These are phyloP conservation scores for Sherardia arvensis DNA, from an alignment of 257 asterid species.

Conservation along the genomic window DNA sequence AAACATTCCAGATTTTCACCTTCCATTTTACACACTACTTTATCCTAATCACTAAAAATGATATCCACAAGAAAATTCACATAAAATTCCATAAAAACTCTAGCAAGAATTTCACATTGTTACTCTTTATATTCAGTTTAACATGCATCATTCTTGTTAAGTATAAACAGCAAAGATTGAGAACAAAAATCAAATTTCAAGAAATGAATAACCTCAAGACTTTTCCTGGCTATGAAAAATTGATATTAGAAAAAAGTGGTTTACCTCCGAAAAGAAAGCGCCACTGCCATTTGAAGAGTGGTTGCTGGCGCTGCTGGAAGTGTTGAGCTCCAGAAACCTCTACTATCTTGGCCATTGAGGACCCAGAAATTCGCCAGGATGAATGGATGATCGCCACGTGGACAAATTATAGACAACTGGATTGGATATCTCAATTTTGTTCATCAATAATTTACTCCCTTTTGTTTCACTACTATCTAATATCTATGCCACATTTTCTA, in stretches of 20 bases:
- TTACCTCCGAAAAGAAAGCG: conserved; percentile 55
- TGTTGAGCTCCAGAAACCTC: conserved; percentile 1
- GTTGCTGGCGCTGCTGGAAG: conserved; percentile 2
- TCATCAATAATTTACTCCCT: not conserved
- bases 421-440: conserved; percentile 29
- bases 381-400: conserved; percentile 64
- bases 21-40: not conserved
- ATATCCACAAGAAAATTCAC: not conserved
- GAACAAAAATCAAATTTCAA: not conserved
- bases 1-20: conserved; percentile 19
- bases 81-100: too few species aligned
- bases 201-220: not conserved
- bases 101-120: not conserved
- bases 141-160: not conserved
- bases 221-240: not conserved
- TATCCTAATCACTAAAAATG: not conserved
- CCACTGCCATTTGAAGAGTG: conserved; percentile 50
- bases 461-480: too few species aligned
- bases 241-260: not conserved
- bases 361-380: conserved; percentile 40
- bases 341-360: conserved; percentile 10
- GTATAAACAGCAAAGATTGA: not conserved
- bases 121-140: not conserved
- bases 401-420: conserved; percentile 12
- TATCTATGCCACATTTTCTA: too few species aligned